Evolutionary conservation across 2,329 filamentous ascomycete species (phyloP).

Genomic region (Stagonosporopsis tanaceti): DNA sequence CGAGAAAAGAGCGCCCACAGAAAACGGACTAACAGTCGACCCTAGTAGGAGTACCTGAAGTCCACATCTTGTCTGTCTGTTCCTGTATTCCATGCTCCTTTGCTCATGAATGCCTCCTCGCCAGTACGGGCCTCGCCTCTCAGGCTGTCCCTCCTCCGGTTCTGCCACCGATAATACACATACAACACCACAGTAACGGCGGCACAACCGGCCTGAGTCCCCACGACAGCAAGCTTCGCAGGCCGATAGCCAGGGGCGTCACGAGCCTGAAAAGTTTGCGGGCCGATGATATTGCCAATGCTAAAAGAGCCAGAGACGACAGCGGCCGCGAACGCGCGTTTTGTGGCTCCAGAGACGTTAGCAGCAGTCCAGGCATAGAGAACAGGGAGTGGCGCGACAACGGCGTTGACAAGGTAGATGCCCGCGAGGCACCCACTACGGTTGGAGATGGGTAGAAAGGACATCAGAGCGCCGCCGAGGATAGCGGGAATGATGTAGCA

Average conservation of each 20-base stretch:
- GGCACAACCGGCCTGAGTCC: constrained; percentile 37
- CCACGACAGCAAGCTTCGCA: constrained; percentile 54
- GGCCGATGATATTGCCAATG: constrained; percentile 47
- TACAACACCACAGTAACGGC: constrained; percentile 22
- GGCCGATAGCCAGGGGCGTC: constrained; percentile 40
- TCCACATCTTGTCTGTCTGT: constrained; percentile 1
- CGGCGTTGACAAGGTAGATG: constrained; percentile 31
- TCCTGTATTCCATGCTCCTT: neutral
- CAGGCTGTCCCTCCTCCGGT: constrained; percentile 12
- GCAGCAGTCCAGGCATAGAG: constrained; percentile 27
- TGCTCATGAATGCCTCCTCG: constrained; percentile 7
- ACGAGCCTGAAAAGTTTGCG: constrained; percentile 28
- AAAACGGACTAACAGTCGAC: neutral
- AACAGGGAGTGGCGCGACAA: constrained; percentile 27
- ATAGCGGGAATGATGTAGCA: constrained; percentile 17
- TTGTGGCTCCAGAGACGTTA: constrained; percentile 44
- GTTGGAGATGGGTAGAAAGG: constrained; percentile 26
- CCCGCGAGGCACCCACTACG: constrained; percentile 27
- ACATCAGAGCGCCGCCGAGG: constrained; percentile 24
- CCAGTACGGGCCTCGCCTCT: neutral
- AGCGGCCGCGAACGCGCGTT: constrained; percentile 45
- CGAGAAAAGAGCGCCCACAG: too few relatives aligned
- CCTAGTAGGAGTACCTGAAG: constrained; percentile 10
- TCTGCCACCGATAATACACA: constrained; percentile 27
- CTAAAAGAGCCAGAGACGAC: constrained; percentile 47